A percentile compares a stretch with the other conserved stretches of the same genome.
phyloP scores from a whole-genome alignment of 768 basidiomycete species.

The Coprinopsis strossmayeri region DNA sequence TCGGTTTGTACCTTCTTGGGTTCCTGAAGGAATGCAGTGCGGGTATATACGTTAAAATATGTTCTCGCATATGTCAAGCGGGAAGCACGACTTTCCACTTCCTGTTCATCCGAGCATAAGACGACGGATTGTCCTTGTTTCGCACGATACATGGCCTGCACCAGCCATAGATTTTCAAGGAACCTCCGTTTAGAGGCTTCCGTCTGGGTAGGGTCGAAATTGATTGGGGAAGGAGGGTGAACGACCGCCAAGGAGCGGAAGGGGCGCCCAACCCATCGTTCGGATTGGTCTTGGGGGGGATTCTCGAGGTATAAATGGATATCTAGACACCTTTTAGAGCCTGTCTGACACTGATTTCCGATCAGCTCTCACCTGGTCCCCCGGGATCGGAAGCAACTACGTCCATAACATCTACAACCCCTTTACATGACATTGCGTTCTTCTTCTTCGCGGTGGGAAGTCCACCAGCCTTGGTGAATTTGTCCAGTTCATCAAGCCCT shows the following conservation, averaged over 20 bases:
- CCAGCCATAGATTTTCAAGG: constrained; percentile 83
- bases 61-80: constrained; percentile 63
- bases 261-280: constrained; percentile 83
- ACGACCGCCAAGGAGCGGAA: constrained; percentile 78
- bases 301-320: constrained; percentile 81
- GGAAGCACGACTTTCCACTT: constrained; percentile 64
- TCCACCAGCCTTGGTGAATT: constrained; percentile 55
- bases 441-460: constrained; percentile 64
- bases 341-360: constrained; percentile 2
- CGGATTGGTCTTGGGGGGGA: constrained; percentile 75
- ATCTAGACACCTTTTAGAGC: constrained; percentile 51
- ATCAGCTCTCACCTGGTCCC: constrained; percentile 63
- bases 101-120: constrained; percentile 61
- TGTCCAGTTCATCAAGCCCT: constrained; percentile 77
- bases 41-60: constrained; percentile 87
- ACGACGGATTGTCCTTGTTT: constrained; percentile 68
- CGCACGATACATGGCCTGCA: constrained; percentile 76
- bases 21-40: constrained; percentile 73
- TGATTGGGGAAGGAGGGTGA: constrained; percentile 60
- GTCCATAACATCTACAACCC: constrained; percentile 78
- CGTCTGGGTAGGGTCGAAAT: constrained; percentile 59
- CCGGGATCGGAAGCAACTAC: constrained; percentile 80
- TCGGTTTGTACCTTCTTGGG: constrained; percentile 57
- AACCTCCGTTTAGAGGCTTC: constrained; percentile 74
- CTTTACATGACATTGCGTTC: constrained; percentile 79